Evolutionary conservation across 1,284 basidiomycete genomes (phyloP), one percentile per base, ranked within the genome.

Genomic region (Ustilago lituana): DNA sequence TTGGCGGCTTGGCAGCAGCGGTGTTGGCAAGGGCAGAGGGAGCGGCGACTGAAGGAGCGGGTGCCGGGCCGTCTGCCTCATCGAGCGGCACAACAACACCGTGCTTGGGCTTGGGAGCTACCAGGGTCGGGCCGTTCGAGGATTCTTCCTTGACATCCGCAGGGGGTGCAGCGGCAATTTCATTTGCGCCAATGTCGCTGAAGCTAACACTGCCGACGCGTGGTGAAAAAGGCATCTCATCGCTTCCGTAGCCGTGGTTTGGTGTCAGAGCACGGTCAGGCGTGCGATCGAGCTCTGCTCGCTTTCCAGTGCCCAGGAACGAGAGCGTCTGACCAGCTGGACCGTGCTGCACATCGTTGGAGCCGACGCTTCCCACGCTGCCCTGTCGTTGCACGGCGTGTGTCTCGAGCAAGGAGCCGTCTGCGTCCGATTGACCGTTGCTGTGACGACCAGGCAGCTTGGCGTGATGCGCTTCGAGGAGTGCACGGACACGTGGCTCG

Each of bases 401-500:
- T 1, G 47, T 49, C 17, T 47, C 47, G 38, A 33, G 23, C 31
- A 50, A 4, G 7, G 20, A 17, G 1, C 24, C 27, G 14, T 48
- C 41, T 19, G 31, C 15, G 10, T 47, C 44, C 36, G 44, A 27
- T 20, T 53, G 36, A 27, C 41, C 29, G 37, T 23, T 19, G 7
- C 27, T 46, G 26, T 27, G 17, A 9, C 38, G 43, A 10, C 43
- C 43, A 9, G 45, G 51, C 22, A 78, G 44, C 49, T 65, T 63
- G 43, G 73, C 61, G 31, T 77, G 39, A 37, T 79, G 76, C 29
- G 66, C 67, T 29, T 77, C 69, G 20, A 80, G 58, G 14, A 76
- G 51, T 2, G 71, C 74, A 3, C 70, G 56, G 5, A 81, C 76
- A n/a, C 67, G 71, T 5, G 71, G 69, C 5, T 81, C 78, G 43